These are phyloP conservation scores for Lactifluus volemus DNA, from an alignment of 768 basidiomycete genomes.

Conservation along the genomic window DNA sequence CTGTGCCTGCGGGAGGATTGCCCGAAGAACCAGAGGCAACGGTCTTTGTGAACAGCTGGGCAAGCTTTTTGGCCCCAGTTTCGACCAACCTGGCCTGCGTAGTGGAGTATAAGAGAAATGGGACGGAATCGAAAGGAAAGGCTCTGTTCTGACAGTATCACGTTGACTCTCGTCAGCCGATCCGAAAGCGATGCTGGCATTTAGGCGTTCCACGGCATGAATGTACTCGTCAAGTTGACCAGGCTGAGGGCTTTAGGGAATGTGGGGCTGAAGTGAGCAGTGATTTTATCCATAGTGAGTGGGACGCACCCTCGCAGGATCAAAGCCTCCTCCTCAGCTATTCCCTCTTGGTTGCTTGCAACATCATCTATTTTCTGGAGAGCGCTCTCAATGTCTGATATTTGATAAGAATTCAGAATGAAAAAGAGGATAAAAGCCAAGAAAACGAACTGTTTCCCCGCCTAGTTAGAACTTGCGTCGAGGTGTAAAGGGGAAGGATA, in stretches of 20 bases:
- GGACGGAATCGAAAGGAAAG: neutral
- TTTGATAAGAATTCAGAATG: neutral
- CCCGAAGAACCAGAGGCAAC: slow-evolving; percentile 84
- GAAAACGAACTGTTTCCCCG: slow-evolving; percentile 56
- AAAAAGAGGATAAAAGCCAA: slow-evolving; percentile 24
- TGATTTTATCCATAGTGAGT: no score
- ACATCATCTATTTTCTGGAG: slow-evolving; percentile 72
- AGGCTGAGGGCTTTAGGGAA: slow-evolving; percentile 52
- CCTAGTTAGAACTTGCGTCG: slow-evolving; percentile 66
- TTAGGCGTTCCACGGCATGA: slow-evolving; percentile 67
- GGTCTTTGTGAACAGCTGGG: slow-evolving; percentile 76
- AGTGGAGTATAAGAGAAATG: neutral
- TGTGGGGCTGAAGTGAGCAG: neutral
- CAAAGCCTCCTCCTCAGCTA: slow-evolving; percentile 68
- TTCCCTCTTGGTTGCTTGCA: slow-evolving; percentile 63
- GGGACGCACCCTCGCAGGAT: slow-evolving; percentile 63
- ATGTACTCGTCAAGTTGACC: slow-evolving; percentile 58
- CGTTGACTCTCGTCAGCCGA: slow-evolving; percentile 45
- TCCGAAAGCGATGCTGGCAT: slow-evolving; percentile 73
- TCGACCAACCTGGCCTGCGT: slow-evolving; percentile 62
- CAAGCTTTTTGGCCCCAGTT: slow-evolving; percentile 74
- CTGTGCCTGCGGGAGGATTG: slow-evolving; percentile 51
- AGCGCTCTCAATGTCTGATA: slow-evolving; percentile 70
- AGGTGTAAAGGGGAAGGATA: slow-evolving; percentile 72
- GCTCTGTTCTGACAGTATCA: slow-evolving; percentile 34